Conservation (phyloP, 202 grass and related monocot species). For the Musa balbisiana region DNA sequence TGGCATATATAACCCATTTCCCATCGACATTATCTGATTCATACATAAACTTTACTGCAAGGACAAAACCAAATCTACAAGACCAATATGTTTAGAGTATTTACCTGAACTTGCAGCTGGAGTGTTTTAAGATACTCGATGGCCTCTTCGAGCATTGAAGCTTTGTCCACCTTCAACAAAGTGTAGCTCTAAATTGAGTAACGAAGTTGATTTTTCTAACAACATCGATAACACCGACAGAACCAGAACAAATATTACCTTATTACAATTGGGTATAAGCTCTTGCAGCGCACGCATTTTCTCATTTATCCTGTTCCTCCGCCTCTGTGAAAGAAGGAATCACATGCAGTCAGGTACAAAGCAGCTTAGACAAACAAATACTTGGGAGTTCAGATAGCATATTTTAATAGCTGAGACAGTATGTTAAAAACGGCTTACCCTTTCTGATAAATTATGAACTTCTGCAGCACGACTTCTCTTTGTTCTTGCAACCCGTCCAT, state of each 20-base stretch:
- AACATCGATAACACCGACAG: not conserved
- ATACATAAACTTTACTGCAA: not conserved
- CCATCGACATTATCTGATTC: conserved; percentile 68
- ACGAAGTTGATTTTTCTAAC: not conserved
- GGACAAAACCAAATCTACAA: not conserved
- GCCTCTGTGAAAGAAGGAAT: conserved; percentile 35
- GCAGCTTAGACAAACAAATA: too few relatives aligned
- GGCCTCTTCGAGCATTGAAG: conserved; percentile 88
- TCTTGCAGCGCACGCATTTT: conserved; percentile 81
- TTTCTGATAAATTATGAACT: conserved; percentile 87
- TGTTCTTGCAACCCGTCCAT: conserved; percentile 21
- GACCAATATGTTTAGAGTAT: not conserved
- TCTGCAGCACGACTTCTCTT: conserved; percentile 78
- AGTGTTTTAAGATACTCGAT: conserved; percentile 86
- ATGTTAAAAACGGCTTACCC: conserved; percentile 26
- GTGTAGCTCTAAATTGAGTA: not conserved
- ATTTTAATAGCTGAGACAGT: not conserved
- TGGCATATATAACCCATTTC: conserved; percentile 43
- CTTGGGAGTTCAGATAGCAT: not conserved
- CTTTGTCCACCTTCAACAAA: conserved; percentile 64
- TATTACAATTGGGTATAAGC: conserved; percentile 87
- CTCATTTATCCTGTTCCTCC: conserved; percentile 84
- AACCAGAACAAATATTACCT: conserved; percentile 25
- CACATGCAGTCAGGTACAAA: not conserved
- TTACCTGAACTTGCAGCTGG: conserved; percentile 64